Base-by-base conservation (phyloP, 345 rosid species). In the Eucalyptus cloeziana region DNA sequence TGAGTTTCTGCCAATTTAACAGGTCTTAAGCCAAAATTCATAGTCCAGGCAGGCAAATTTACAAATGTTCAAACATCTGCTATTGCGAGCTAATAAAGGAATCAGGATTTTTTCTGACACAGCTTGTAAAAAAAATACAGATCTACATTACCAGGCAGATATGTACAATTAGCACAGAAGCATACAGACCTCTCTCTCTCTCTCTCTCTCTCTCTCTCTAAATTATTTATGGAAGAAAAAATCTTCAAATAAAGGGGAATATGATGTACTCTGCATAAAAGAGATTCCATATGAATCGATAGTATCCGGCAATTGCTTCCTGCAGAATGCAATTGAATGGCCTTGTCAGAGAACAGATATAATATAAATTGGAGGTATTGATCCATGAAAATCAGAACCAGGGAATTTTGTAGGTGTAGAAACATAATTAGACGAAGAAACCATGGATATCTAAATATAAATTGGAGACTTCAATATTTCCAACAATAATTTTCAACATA, bases 281-380 rank as follows among this genome's bases (percentile, higher is more conserved):
- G 80, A 96, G 99, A 92, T 96, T 96, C 99, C 99, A 97, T 92
- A 97, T 95, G 87, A 95, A 97, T 88, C 94, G 92, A 87, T 97
- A 97, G 94, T 91, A 96, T 86, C 88, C 95, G 25, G 96, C 92
- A 86, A 96, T 97, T 76, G 97, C 97, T 92, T 94, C 99, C 99
- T 96, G 95, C 95, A 95, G 69, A 89, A 87, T 13, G n/a, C 60
- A 89, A 67, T 60, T 49, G 86, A 89, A 86, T 33, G 14, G 7
- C 19, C 86, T 13, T 22, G 86, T 47, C 49, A 90, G 60, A 30
- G 45, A 45, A 24, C 30, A 45, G 50, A 87, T 86, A 86, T 37
- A 60, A n/a, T n/a, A n/a, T n/a, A n/a, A n/a, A n/a, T n/a, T n/a
- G n/a, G n/a, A n/a, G n/a, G n/a, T 54, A 86, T 79, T 10, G 13